These are phyloP conservation scores for Acanthamoeba triangularis DNA, from an alignment of 208 protist genomes.

Conservation along the genomic window DNA sequence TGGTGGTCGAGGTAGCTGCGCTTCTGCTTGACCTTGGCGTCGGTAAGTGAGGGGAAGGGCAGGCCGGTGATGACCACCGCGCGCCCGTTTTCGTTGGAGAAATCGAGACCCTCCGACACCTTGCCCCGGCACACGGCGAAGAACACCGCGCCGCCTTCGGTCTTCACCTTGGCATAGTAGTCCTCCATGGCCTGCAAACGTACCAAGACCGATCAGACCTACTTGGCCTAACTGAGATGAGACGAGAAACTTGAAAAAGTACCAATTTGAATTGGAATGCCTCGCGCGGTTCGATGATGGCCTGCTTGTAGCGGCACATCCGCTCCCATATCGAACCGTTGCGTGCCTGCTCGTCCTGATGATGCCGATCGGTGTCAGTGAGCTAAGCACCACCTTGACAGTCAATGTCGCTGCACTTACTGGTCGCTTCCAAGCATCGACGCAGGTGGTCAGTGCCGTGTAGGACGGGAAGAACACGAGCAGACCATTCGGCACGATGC, in stretches of 20 bases:
- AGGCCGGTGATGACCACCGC: constrained; percentile 97
- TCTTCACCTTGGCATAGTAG: constrained; percentile 84
- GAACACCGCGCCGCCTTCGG: constrained; percentile 93
- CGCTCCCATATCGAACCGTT: constrained; percentile 76
- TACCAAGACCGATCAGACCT: background rate
- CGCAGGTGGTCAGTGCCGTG: constrained; percentile 80
- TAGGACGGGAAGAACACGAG: constrained; percentile 98
- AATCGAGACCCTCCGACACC: constrained; percentile 97
- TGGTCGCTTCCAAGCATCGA: constrained; percentile 83
- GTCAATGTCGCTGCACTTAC: background rate
- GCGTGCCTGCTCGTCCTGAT: background rate
- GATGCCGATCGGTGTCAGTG: background rate
- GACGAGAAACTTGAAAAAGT: background rate
- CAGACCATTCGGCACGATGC: constrained; percentile 96
- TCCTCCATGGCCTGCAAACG: constrained; percentile 84
- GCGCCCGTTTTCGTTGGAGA: constrained; percentile 95
- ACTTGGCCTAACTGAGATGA: background rate
- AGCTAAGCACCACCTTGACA: background rate
- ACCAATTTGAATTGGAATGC: constrained; percentile 64
- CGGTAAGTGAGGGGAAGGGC: constrained; percentile 82
- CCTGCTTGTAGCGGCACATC: constrained; percentile 78
- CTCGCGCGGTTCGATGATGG: constrained; percentile 77
- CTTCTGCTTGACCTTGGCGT: constrained; percentile 88
- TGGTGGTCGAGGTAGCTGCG: constrained; percentile 87
- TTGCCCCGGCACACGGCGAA: constrained; percentile 98